Evolutionary conservation across 2,329 filamentous ascomycete genomes (phyloP), one percentile per base, ranked within the genome.

Genomic region (Fusarium albosuccineum): DNA sequence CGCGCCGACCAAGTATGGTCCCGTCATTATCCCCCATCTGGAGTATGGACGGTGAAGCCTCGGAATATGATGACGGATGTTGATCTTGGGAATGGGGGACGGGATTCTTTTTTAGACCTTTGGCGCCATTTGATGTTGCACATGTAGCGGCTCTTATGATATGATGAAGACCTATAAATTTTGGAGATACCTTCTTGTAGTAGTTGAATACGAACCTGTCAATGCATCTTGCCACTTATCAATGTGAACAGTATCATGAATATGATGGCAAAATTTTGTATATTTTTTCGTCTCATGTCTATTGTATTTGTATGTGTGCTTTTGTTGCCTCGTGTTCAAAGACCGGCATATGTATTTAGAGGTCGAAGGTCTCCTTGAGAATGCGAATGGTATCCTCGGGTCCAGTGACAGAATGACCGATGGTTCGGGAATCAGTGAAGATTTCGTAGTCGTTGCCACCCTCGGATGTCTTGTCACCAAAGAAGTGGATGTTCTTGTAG

Each of bases 381-480:
- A 93, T 85, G 72, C 82, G 86, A 74, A 92, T 89, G 45, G 94
- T 97, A 75, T 98, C 93, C 59, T 94, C 90, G 7, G 95, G 95
- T 41, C 86, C 87, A 70, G 85, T 88, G 69, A 98, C 96, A 27
- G 90, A 85, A 81, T 99, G 96, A 2, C 96, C 96, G 62, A 91
- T 89, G 36, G 92, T 97, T 75, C 95, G 86, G 56, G 86, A 76
- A 78, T 98, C 95, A 70, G 82, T 85, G 80, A 91, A 98, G 77
- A 99, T 97, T 84, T 98, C 95, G 78, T 90, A 95, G 81, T 99
- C 96, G 79, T 98, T 99, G 65, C 96, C 96, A 67, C 96, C 95
- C 78, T 90, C 81, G 77, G 89, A 90, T 27, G 92, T 92, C 90
- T 98, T 99, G 86, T 99, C 96, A 70, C 96, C 96, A 75, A 98